Percentiles rank a stretch among this genome's conserved stretches.
These are phyloP conservation scores for Lizonia empirigonia DNA, from an alignment of 2,329 filamentous ascomycete species.

Conservation along the genomic window DNA sequence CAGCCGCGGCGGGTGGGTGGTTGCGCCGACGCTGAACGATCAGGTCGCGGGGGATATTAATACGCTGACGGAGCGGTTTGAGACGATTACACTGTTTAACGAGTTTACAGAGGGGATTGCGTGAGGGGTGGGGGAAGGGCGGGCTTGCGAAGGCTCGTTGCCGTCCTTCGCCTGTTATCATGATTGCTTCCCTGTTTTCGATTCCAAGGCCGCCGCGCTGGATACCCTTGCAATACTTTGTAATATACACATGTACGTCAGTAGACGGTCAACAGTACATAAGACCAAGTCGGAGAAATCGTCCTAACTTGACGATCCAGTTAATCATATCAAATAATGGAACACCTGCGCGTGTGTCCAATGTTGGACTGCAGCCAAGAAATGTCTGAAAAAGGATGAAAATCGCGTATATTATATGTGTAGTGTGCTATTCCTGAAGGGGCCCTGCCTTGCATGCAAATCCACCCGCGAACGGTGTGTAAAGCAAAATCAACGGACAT, in stretches of 20 bases:
- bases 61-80: slow-evolving; percentile 11
- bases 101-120: slow-evolving; percentile 21
- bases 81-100: slow-evolving; percentile 19
- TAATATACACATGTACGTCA: not conserved
- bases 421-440: not conserved
- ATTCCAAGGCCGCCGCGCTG: slow-evolving; percentile 8
- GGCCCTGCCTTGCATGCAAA: not conserved
- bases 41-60: slow-evolving; percentile 8
- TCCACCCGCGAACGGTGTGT: not conserved
- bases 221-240: slow-evolving; percentile 3
- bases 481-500: not conserved
- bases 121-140: not conserved
- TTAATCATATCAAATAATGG: too few relatives aligned
- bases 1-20: slow-evolving; percentile 13
- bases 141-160: not conserved
- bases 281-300: not conserved
- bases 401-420: not conserved
- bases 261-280: not conserved
- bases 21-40: slow-evolving; percentile 10
- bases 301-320: not conserved
- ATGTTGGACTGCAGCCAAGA: too few relatives aligned
- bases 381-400: too few relatives aligned
- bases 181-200: not conserved
- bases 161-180: not conserved
- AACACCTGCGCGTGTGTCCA: too few relatives aligned